Percentiles rank a stretch among this genome's conserved stretches.
These are phyloP conservation scores for Diutina pseudorugosa DNA, from an alignment of 1,139 yeast species.

Conservation along the genomic window DNA sequence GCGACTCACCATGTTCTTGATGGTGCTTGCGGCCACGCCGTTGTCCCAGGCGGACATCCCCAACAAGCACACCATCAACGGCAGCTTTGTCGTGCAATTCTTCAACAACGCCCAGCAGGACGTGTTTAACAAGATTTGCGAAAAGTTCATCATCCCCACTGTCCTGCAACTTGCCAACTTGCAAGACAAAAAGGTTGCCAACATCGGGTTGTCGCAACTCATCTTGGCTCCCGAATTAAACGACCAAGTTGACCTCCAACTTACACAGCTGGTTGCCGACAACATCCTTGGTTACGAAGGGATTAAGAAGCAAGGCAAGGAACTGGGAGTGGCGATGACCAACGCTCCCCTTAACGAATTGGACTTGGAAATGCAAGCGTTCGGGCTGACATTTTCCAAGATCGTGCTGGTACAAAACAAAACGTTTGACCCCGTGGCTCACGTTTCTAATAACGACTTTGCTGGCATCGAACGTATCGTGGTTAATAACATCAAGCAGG, in stretches of 20 bases:
- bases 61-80: constrained; percentile 18
- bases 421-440: constrained; percentile 59
- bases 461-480: constrained; percentile 18
- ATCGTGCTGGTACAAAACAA: constrained; percentile 49
- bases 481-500: constrained; percentile 19
- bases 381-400: constrained; percentile 77
- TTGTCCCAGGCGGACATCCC: constrained; percentile 15
- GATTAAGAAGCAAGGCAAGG: constrained; percentile 14
- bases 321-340: constrained; percentile 18
- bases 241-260: constrained; percentile 26
- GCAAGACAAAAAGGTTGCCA: constrained; percentile 63
- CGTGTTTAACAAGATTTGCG: constrained; percentile 53
- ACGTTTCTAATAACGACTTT: constrained; percentile 23
- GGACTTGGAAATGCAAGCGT: constrained; percentile 54
- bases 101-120: constrained; percentile 54
- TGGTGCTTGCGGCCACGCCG: constrained; percentile 34
- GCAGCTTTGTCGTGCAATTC: constrained; percentile 41
- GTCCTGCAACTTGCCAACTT: constrained; percentile 54
- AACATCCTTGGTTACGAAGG: constrained; percentile 31
- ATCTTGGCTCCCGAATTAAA: constrained; percentile 13
- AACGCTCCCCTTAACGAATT: constrained; percentile 33
- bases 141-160: constrained; percentile 55
- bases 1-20: constrained; percentile 54
- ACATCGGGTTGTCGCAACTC: constrained; percentile 62
- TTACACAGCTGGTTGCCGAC: constrained; percentile 40